Evolutionary conservation across 257 asterid genomes (phyloP).

Genomic region (Cruciata laevipes): DNA sequence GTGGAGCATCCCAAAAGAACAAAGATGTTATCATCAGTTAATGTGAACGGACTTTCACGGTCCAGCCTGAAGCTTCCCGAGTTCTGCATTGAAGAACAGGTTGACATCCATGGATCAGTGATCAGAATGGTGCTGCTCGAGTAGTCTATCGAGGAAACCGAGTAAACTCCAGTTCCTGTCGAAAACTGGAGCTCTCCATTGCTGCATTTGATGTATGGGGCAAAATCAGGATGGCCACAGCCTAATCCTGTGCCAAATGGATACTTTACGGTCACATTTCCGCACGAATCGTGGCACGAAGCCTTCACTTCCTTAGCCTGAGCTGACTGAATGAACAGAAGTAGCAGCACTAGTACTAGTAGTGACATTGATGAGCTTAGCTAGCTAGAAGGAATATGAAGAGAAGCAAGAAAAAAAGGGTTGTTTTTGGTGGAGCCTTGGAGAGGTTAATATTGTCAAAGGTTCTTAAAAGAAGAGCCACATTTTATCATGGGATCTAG

Average conservation of each 20-base stretch:
- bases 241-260: slow-evolving; percentile 62
- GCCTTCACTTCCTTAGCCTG: slow-evolving; percentile 22
- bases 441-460: slow-evolving; percentile 17
- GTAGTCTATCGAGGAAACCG: slow-evolving; percentile 48
- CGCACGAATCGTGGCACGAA: slow-evolving; percentile 46
- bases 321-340: slow-evolving; percentile 21
- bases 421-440: slow-evolving; percentile 21
- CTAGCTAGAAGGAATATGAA: not conserved
- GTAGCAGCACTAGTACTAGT: slow-evolving; percentile 12
- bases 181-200: slow-evolving; percentile 34
- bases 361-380: slow-evolving; percentile 22
- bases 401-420: slow-evolving; percentile 5
- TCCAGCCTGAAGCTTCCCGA: slow-evolving; percentile 50
- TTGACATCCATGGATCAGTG: slow-evolving; percentile 63
- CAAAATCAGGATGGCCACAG: slow-evolving; percentile 56
- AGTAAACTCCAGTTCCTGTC: slow-evolving; percentile 37
- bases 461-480: slow-evolving; percentile 52
- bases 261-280: slow-evolving; percentile 36
- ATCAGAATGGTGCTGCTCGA: slow-evolving; percentile 30
- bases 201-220: slow-evolving; percentile 37
- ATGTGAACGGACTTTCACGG: slow-evolving; percentile 32
- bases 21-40: slow-evolving; percentile 37
- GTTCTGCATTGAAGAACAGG: slow-evolving; percentile 70
- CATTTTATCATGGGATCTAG: slow-evolving; percentile 32
- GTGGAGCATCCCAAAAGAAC: slow-evolving; percentile 60